Evolutionary conservation across 2,329 filamentous ascomycete genomes (phyloP).

Genomic region (Diaporthe citriasiana): DNA sequence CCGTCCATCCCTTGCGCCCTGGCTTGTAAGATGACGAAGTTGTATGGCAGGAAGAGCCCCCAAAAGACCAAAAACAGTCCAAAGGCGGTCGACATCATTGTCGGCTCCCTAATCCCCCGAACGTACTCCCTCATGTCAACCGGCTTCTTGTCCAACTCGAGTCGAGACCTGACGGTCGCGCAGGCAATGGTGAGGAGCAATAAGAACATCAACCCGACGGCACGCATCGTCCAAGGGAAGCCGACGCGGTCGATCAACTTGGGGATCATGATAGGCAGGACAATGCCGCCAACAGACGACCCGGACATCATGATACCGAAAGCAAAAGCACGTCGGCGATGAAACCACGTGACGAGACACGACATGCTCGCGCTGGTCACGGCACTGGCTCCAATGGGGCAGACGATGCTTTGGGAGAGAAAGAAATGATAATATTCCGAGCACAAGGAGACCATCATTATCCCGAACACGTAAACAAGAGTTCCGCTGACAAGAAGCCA

Average conservation of each 20-base stretch:
- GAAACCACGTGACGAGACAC: conserved; percentile 49
- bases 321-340: conserved; percentile 46
- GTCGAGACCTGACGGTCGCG: conserved; percentile 50
- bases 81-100: conserved; percentile 50
- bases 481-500: conserved; percentile 66
- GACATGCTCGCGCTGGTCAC: conserved; percentile 53
- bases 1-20: conserved; percentile 48
- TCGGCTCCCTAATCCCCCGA: conserved; percentile 50
- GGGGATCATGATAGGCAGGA: conserved; percentile 58
- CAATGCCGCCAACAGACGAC: conserved; percentile 54
- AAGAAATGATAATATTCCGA: conserved; percentile 58
- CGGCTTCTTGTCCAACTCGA: conserved; percentile 46
- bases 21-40: conserved; percentile 53
- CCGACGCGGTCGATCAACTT: conserved; percentile 53
- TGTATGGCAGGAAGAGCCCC: conserved; percentile 55
- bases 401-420: conserved; percentile 55
- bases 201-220: conserved; percentile 55
- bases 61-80: conserved; percentile 55
- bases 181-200: conserved; percentile 52
- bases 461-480: conserved; percentile 69
- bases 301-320: conserved; percentile 49
- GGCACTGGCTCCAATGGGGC: conserved; percentile 53
- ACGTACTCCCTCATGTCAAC: conserved; percentile 47
- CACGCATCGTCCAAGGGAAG: conserved; percentile 58
- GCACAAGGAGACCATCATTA: conserved; percentile 74